Evolutionary conservation across 805 yeast genomes (phyloP), one percentile per base, ranked within the genome.

Genomic region (Candida railenensis): DNA sequence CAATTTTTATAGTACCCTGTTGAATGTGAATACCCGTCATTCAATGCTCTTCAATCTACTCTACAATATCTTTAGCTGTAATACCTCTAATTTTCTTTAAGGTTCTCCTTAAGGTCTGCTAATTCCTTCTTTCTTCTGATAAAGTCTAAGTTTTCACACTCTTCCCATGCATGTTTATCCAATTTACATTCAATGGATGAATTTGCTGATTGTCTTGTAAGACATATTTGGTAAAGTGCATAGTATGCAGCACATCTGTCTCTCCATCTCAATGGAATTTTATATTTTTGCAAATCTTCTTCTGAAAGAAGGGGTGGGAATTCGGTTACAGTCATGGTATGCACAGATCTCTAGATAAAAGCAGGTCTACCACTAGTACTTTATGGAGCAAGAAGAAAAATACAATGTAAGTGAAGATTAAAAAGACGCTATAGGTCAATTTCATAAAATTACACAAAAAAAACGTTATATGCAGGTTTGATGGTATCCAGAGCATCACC

Each of bases 91-190:
- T 58, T 65, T 28, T 57, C 62, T 53, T 62, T 67, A 60, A 62
- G 56, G 48, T 63, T 53, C 46, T 65, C 77, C 62, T 82, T 83
- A 54, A 75, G 67, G 48, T 74, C 76, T 58, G 81, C 78, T 64
- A 86, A 73, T 68, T 85, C 91, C 61, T 81, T 74, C 48, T 85
- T 87, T 67, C 96, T 80, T 71, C 94, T 80, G 63, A 82, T 77
- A 71, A 85, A 87, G 62, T 89, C 96, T 65, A 83, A 66, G 63
- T 85, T 85, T 67, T 88, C 87, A 65, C 96, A 88, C 62, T 86
- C 86, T 65, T 88, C 96, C 75, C 90, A 89, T 37, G 76, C 82
- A 56, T 89, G 95, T 63, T 89, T 81, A 69, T 85, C 89, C 53
- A 85, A 85, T 48, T 77, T 74, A 57, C 96, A 88, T 56, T 80